Base-by-base conservation (phyloP, 2,329 filamentous ascomycete species). In the Dactylonectria macrodidyma region DNA sequence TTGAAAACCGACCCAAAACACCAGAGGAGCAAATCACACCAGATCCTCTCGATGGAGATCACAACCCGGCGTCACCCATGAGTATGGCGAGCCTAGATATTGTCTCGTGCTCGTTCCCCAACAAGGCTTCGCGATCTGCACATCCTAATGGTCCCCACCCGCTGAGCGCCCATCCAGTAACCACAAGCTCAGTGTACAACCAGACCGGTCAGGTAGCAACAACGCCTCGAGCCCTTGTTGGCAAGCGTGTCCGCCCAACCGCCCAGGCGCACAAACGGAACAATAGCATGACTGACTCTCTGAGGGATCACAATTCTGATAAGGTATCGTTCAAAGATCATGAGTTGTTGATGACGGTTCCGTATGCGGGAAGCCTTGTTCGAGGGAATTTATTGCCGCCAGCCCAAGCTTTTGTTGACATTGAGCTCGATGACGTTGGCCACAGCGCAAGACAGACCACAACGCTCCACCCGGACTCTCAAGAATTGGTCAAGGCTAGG, bases 371-470 rank as follows among this genome's bases (percentile, higher is more conserved):
- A 10, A 95, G 93, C 71, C 88, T 99, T 44, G 95, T 98, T 22
- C 90, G 95, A 58, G 96, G 96, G 14, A 93, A 95, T 66, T 78
- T 97, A 6, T 89, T 97, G 68, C 93, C 95, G 16, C 96, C 95
- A 1, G 90, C 89, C 1, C 93, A 96, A 68, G 90, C 95, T 0
- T 94, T 93, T 77, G 92, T 98, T 47, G 90, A 95, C 50, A 83
- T 91, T 41, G 82, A 90, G 59, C 84, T 88, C 6, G 85, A 88
- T 6, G 84, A 84, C 55, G 86, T 85, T 3, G 79, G 79, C 14
- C 82, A 81, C 30, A 73, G 78, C n/a, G 83, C 84, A 55, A 82
- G 88, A 51, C 84, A 89, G 58, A 91, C 87, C 0, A 89, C 88
- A 0, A 71, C 88, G 10, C 87, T 89, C 61, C 80, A 84, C 59